These are phyloP conservation scores for Ceratonia siliqua DNA, from an alignment of 306 rosid genomes.

Conservation along the genomic window DNA sequence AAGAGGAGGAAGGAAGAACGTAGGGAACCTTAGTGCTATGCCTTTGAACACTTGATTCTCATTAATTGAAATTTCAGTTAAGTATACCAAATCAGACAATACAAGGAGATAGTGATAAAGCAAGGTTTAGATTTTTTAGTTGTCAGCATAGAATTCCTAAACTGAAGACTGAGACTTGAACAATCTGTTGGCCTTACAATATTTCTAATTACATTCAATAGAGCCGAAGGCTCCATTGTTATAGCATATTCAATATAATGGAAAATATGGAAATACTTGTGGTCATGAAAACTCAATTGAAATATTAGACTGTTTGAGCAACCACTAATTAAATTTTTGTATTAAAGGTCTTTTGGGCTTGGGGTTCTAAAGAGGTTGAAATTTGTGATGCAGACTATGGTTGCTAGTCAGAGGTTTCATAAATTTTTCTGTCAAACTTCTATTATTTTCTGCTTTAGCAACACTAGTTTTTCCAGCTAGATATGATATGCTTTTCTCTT, in stretches of 20 bases:
- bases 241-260: neutral
- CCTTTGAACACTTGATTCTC: neutral
- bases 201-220: neutral
- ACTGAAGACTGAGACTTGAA: neutral
- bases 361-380: neutral
- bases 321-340: slow-evolving; percentile 2
- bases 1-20: neutral
- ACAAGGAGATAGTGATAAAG: neutral
- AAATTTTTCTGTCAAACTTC: neutral
- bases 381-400: neutral
- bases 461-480: neutral
- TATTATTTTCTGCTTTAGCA: neutral
- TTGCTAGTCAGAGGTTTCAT: neutral
- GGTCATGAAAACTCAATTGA: neutral
- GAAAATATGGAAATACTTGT: slow-evolving; percentile 2
- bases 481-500: neutral
- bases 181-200: neutral
- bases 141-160: neutral
- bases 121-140: neutral
- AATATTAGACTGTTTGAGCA: neutral
- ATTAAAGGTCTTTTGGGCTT: neutral
- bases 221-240: neutral
- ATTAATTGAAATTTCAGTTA: neutral
- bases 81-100: too few species aligned
- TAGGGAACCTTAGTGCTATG: neutral